Percentiles rank a stretch among this genome's conserved stretches.
phyloP scores from a whole-genome alignment of 1,139 yeast species.

The Debaryomycetaceae sp. region DNA sequence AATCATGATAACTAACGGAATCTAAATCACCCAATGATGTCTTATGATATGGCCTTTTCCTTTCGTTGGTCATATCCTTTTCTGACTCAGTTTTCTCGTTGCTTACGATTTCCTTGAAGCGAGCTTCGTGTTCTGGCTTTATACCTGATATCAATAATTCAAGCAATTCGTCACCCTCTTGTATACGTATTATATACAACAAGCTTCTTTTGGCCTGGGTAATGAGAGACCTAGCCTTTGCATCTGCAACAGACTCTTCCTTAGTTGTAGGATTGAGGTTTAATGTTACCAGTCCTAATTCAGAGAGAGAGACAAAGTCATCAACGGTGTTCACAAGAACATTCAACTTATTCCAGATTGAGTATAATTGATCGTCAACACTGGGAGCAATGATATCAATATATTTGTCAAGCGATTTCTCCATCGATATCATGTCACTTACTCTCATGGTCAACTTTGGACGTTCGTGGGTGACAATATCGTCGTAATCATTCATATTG shows the following conservation, averaged over 20 bases:
- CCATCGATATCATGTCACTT: conserved; percentile 62
- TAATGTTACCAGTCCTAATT: conserved; percentile 37
- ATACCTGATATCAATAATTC: conserved; percentile 76
- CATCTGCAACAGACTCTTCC: conserved; percentile 41
- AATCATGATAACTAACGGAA: conserved; percentile 61
- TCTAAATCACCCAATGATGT: conserved; percentile 54
- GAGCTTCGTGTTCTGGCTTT: conserved; percentile 60
- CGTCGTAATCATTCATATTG: conserved; percentile 65
- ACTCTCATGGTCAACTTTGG: conserved; percentile 63
- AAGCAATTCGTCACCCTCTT: conserved; percentile 67
- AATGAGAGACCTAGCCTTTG: conserved; percentile 52
- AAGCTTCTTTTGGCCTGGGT: conserved; percentile 82
- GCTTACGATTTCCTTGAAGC: conserved; percentile 52
- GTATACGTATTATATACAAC: conserved; percentile 76
- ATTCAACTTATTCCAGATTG: conserved; percentile 29
- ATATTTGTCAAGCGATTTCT: conserved; percentile 54
- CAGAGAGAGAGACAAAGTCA: conserved; percentile 40
- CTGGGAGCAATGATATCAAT: conserved; percentile 49
- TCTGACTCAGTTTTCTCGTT: conserved; percentile 40
- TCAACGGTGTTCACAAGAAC: conserved; percentile 35
- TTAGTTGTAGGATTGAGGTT: conserved; percentile 50
- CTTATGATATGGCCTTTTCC: conserved; percentile 34
- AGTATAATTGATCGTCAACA: conserved; percentile 54
- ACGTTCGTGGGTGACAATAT: conserved; percentile 61
- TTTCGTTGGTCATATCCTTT: conserved; percentile 16